Evolutionary conservation across 2,329 filamentous ascomycete species (phyloP).

Genomic region (Hymenoscyphus infarciens): DNA sequence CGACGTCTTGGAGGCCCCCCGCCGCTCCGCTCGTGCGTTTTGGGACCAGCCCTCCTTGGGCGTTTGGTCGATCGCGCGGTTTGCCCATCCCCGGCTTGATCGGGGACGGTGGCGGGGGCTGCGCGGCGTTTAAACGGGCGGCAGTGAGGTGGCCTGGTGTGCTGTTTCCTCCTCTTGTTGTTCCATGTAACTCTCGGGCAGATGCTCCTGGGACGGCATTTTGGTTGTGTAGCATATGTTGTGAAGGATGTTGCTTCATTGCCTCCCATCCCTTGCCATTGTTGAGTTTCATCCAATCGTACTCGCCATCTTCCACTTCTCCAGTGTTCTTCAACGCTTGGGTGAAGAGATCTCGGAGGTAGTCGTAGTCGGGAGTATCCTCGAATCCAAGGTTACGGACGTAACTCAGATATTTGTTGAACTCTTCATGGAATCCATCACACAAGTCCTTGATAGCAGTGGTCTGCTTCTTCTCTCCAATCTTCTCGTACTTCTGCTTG

Average conservation of each 20-base stretch:
- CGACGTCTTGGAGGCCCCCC: slow-evolving; percentile 70
- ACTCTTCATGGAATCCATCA: slow-evolving; percentile 93
- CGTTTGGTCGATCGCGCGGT: slow-evolving; percentile 71
- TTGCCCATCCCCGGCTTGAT: slow-evolving; percentile 74
- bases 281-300: slow-evolving; percentile 99
- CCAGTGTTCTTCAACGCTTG: slow-evolving; percentile 92
- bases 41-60: slow-evolving; percentile 65
- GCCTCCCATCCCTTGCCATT: slow-evolving; percentile 87
- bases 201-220: slow-evolving; percentile 78
- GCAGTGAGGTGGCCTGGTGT: slow-evolving; percentile 61
- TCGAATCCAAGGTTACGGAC: slow-evolving; percentile 98
- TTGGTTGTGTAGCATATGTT: slow-evolving; percentile 72
- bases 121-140: slow-evolving; percentile 90
- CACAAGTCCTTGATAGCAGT: slow-evolving; percentile 96
- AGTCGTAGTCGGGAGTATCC: slow-evolving; percentile 97
- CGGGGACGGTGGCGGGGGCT: slow-evolving; percentile 83
- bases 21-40: slow-evolving; percentile 72
- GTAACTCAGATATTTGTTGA: slow-evolving; percentile 96
- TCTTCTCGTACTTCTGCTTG: slow-evolving; percentile 99
- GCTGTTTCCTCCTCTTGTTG: slow-evolving; percentile 61
- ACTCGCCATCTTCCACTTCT: slow-evolving; percentile 95
- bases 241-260: slow-evolving; percentile 64
- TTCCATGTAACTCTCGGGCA: slow-evolving; percentile 77
- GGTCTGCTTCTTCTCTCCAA: slow-evolving; percentile 99
- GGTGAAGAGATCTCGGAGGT: slow-evolving; percentile 92